Evolutionary conservation across 208 protist species (phyloP), one percentile per base, ranked within the genome.

Genomic region (Leishmania aethiopica): DNA sequence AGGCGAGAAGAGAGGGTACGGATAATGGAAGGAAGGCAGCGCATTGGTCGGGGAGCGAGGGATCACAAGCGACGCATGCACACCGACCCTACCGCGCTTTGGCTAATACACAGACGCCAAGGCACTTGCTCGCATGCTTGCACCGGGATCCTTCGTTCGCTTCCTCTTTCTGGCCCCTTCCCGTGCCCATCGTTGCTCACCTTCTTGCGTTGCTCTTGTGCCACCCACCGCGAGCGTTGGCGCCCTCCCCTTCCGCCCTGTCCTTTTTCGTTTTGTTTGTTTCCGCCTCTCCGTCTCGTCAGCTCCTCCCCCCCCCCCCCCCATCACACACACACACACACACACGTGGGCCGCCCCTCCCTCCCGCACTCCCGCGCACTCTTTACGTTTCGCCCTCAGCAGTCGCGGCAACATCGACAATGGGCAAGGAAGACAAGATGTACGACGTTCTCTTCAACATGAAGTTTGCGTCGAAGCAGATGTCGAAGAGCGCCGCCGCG

Each of bases 401-500:
- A 77, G 22, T 59, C 62, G 15, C 51, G 51, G 22, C 70, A 53
- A 42, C 17, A 55, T 1, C 32, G 60, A 90, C 74, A 81, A 93
- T 90, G 82, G 91, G 92, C 85, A 93, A 85, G 73, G 91, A 92
- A 35, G 92, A 96, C 66, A 84, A 90, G 37, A 86, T 98, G 71
- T 88, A 93, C 84, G 94, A 99, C 79, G 91, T 99, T 80, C 81
- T 99, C 70, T 99, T 99, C 89, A 95, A 99, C 88, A 94, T 99
- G 84, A 98, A 98, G 90, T 99, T 99, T 77, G 94, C 98, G 19
- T 83, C 94, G 22, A 99, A 99, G 91, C 97, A 99, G 90, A 89
- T 99, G 83, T 86, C 89, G 49, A 96, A 98, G 85, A 95, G 93
- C 80, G 88, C 92, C 47, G 86, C 89, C 42, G 93, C 93, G 66